A percentile compares a stretch with the other conserved stretches of the same genome.
Evolutionary conservation across 805 yeast genomes (phyloP).

Genomic region (Barnettozyma pratensis): DNA sequence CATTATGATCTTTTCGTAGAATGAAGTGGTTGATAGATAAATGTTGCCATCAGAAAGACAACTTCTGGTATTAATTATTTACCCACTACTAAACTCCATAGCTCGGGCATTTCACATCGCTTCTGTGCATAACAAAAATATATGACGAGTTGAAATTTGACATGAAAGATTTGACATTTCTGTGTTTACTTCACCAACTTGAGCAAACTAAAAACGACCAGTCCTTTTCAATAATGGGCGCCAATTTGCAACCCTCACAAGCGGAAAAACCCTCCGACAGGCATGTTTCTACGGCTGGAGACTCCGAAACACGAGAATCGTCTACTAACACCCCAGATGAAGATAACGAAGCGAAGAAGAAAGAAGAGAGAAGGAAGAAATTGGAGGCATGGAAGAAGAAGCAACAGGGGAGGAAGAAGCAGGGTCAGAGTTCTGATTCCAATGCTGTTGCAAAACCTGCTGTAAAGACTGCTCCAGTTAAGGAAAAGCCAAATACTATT

Average conservation of each 20-base stretch:
- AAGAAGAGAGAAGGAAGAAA: conserved; percentile 31
- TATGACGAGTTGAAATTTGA: no score
- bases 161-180: no score
- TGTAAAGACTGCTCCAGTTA: background rate
- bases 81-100: no score
- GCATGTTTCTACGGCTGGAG: conserved; percentile 7
- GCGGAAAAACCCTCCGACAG: background rate
- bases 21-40: no score
- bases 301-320: background rate
- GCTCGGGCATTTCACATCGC: no score
- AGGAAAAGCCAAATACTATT: background rate
- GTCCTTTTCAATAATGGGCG: background rate
- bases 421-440: conserved; percentile 5
- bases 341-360: conserved; percentile 14
- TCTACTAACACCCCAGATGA: conserved; percentile 7
- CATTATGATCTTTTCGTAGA: background rate
- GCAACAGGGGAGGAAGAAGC: conserved; percentile 25
- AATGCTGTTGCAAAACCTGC: background rate
- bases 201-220: no score
- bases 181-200: no score
- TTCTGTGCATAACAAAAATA: no score
- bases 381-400: conserved; percentile 51
- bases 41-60: no score
- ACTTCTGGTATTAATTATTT: no score
- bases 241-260: background rate